Percentiles rank a stretch among this genome's conserved stretches.
Conservation (phyloP, 2,329 filamentous ascomycete species). For the Myriosclerotinia curreyana region DNA sequence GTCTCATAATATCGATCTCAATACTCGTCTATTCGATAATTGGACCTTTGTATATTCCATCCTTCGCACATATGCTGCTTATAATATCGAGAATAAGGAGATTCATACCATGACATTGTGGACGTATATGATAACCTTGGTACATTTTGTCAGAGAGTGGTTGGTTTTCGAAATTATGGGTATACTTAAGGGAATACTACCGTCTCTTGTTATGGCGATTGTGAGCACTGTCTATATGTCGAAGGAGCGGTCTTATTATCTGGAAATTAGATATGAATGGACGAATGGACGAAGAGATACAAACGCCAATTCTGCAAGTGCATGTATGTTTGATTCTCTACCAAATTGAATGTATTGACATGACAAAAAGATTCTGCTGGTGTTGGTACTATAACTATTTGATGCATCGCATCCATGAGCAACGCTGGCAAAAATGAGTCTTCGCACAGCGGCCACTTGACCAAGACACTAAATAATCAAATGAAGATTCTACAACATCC, state of each 20-base stretch:
- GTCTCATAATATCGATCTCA: conserved; percentile 55
- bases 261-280: neutral
- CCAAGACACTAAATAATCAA: neutral
- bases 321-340: neutral
- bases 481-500: neutral
- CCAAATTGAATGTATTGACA: neutral
- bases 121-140: conserved; percentile 60
- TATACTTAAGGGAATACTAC: neutral
- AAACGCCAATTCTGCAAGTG: neutral
- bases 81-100: conserved; percentile 55
- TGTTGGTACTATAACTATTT: neutral
- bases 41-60: conserved; percentile 62
- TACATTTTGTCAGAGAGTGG: neutral
- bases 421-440: neutral
- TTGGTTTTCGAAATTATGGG: conserved; percentile 7
- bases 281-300: neutral
- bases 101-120: conserved; percentile 60
- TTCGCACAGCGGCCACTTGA: neutral
- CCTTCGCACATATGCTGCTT: conserved; percentile 61
- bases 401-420: neutral
- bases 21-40: conserved; percentile 66
- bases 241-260: neutral
- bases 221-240: neutral
- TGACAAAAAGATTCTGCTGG: neutral
- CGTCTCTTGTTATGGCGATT: neutral